phyloP scores from a whole-genome alignment of 257 asterid genomes.

The Echites panduratus region DNA sequence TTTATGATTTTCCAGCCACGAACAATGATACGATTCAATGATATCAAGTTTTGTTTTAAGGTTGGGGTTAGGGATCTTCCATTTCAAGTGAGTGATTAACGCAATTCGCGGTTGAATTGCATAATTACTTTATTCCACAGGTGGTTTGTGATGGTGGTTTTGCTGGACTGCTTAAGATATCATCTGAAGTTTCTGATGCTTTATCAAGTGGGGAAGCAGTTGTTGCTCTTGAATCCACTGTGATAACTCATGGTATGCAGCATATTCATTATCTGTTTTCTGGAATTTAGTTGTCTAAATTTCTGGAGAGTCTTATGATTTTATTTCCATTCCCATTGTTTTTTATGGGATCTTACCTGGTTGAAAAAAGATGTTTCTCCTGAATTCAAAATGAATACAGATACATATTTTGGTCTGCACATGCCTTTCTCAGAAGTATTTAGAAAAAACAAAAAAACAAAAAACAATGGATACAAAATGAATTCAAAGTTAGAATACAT shows the following conservation, averaged over 20 bases:
- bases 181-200: slow-evolving; percentile 77
- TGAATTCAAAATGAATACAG: neutral
- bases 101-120: neutral
- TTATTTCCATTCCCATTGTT: neutral
- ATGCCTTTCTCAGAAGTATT: neutral
- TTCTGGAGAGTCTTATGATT: neutral
- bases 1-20: neutral
- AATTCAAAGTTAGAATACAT: too few relatives aligned
- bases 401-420: neutral
- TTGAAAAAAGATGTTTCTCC: neutral
- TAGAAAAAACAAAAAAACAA: neutral
- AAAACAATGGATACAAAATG: neutral
- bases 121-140: neutral
- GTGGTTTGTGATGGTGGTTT: neutral
- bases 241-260: slow-evolving; percentile 79
- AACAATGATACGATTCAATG: neutral
- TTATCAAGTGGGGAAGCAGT: slow-evolving; percentile 60
- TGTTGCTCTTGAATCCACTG: slow-evolving; percentile 96
- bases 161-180: slow-evolving; percentile 40
- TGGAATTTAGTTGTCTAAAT: neutral
- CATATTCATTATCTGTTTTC: neutral
- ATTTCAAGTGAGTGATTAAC: neutral
- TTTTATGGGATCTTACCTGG: neutral
- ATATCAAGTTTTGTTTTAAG: neutral
- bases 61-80: neutral